Conservation (phyloP, 352 stramenopile genomes). For the Discostella stelligera region DNA sequence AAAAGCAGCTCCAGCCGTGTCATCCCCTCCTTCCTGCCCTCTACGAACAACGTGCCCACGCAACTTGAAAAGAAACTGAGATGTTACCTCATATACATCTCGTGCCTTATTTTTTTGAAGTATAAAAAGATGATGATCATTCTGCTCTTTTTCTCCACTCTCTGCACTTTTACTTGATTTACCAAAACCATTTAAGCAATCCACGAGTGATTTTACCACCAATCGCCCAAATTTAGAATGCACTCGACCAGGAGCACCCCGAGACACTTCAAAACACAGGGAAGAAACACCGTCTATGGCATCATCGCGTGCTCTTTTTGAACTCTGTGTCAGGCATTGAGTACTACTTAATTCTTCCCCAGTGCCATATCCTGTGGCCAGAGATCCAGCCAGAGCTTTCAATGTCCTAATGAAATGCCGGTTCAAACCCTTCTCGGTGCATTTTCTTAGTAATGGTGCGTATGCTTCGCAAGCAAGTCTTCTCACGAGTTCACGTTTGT, state of each 20-base stretch:
- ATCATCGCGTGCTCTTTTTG: slow-evolving; percentile 62
- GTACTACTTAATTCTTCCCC: slow-evolving; percentile 16
- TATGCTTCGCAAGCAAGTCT: slow-evolving; percentile 77
- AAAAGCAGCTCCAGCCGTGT: slow-evolving; percentile 34
- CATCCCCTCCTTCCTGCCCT: slow-evolving; percentile 11
- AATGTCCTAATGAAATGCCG: slow-evolving; percentile 72
- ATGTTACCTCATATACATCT: slow-evolving; percentile 57
- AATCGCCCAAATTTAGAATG: slow-evolving; percentile 72
- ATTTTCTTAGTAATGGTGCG: slow-evolving; percentile 74
- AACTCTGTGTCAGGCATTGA: slow-evolving; percentile 24
- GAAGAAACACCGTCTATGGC: slow-evolving; percentile 79
- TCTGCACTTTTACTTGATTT: slow-evolving; percentile 15
- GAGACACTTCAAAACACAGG: slow-evolving; percentile 71
- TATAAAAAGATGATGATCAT: slow-evolving; percentile 1
- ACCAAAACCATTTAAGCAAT: slow-evolving; percentile 49
- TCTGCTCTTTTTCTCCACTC: slow-evolving; percentile 11
- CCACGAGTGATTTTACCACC: slow-evolving; percentile 59
- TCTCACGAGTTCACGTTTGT: slow-evolving; percentile 72
- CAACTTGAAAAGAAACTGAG: slow-evolving; percentile 59
- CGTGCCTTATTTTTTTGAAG: slow-evolving; percentile 40
- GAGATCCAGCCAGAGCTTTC: slow-evolving; percentile 59
- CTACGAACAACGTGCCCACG: slow-evolving; percentile 47
- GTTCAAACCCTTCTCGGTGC: slow-evolving; percentile 61
- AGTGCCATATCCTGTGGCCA: slow-evolving; percentile 14
- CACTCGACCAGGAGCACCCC: slow-evolving; percentile 63